A percentile compares a stretch with the other conserved stretches of the same genome.
phyloP scores from a whole-genome alignment of 2,329 filamentous ascomycete species.

The Fusarium odoratissimum region DNA sequence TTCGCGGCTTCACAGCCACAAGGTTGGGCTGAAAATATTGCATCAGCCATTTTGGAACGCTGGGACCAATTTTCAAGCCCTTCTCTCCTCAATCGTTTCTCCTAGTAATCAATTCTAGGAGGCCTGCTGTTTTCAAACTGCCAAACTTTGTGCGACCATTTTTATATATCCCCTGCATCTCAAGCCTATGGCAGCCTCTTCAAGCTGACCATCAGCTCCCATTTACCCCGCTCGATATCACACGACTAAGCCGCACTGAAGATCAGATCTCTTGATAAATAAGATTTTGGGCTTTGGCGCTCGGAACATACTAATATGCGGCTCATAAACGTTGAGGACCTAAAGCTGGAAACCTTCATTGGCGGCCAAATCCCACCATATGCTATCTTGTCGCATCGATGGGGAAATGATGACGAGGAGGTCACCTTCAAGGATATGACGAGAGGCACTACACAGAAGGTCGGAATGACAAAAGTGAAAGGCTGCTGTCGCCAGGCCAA shows the following conservation, averaged over 20 bases:
- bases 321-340: background rate
- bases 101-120: fast-evolving
- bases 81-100: background rate
- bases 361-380: background rate
- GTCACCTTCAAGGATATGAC: background rate
- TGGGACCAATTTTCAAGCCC: background rate
- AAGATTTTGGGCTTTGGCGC: background rate
- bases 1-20: background rate
- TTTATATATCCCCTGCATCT: background rate
- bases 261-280: background rate
- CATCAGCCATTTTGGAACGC: too few species aligned
- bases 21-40: background rate
- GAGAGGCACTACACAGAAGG: background rate
- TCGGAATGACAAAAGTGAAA: background rate
- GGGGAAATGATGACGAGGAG: background rate
- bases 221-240: background rate
- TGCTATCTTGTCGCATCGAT: constrained; percentile 9
- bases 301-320: background rate
- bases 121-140: background rate
- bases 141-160: background rate
- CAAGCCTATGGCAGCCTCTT: background rate
- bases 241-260: background rate
- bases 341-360: background rate
- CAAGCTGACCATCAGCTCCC: background rate
- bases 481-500: background rate